Base-by-base conservation (phyloP, 129 eudicot species). In the Saposhnikovia divaricata region DNA sequence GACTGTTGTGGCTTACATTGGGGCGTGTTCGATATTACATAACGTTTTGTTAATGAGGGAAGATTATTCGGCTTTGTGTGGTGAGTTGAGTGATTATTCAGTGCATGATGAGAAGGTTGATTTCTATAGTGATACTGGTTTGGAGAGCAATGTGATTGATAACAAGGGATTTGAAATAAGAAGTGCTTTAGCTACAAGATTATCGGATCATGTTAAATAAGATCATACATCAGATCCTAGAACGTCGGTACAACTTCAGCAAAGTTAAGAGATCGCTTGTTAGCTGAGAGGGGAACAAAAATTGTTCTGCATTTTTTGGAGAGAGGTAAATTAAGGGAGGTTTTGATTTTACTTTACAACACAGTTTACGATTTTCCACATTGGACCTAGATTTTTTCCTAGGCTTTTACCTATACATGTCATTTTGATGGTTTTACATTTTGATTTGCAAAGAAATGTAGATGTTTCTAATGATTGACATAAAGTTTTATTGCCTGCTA, bases 21-120 rank as follows among this genome's bases (percentile, higher is more conserved):
- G 97, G 77, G 92, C 97, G 42, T 94, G 97, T 85, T 89, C 96
- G 19, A 94, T 94, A 71, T 90, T 94, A 77, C 96, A 91, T 78
- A 94, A 94, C 70, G 92, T 88, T 80, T 81, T 94, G 92, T 78
- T 94, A 3, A 80, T 80, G 72, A 90, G 97, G 84, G 98, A 91
- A 57, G 98, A 94, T 89, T 88, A 84, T 68, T 87, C 97, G 43
- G 87, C 91, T 43, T 86, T 90, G 77, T 81, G 89, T 13, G 87
- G 77, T n/a, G 87, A 79, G 16, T 43, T 71, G 3, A 86, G 76
- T 83, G 95, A 88, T 42, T 23, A 40, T 79, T 9, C 53, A 13
- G 37, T 77, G 77, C 27, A 40, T 75, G 77, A 75, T 43, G 81
- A 76, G 18, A 65, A 66, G 13, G 14, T 25, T 23, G 74, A 44